Evolutionary conservation across 1,139 yeast species (phyloP), one percentile per base, ranked within the genome.

Genomic region (Sugiyamaella paludigena): DNA sequence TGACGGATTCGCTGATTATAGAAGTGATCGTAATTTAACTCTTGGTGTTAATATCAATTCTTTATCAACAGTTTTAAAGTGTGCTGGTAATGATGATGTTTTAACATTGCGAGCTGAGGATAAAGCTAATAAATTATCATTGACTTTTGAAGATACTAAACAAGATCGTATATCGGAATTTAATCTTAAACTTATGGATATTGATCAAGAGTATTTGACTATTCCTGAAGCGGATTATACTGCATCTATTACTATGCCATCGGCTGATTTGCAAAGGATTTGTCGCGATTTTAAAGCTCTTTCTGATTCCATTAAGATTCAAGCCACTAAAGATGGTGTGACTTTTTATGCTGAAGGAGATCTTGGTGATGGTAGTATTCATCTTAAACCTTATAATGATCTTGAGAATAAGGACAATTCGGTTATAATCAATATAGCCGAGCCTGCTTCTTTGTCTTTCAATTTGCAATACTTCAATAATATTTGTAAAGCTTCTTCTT

Each of bases 211-310:
- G 66, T 88, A 87, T 73, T 80, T 92, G 65, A 84, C 87, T 62
- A 87, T 92, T 66, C 98, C 95, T 61, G 98, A 89, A 61, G 83
- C 89, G 81, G 95, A 88, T 57, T 87, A 87, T 69, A 94, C 87
- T 64, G 82, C 95, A 45, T 84, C 87, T 56, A 78, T 92, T 60
- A 82, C 86, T 55, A 80, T 92, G 87, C 96, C 98, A 52, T 77
- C 96, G 33, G 60, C 78, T 31, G 98, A 92, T 62, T 88, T 92
- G 70, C 83, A 94, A 65, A 88, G 91, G 69, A 84, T 87, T 60
- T 87, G 91, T 54, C 83, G 96, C 63, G 98, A 92, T 68, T 78
- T 92, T 74, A 80, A 80, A 62, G 85, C 86, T 60, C 73, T 92
- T 66, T 81, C 92, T 64, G 98, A 92, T 69, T 84, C 96, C 33